Evolutionary conservation across 495 filamentous ascomycete species (phyloP), one percentile per base, ranked within the genome.

Genomic region (Lasiosphaeria miniovina): DNA sequence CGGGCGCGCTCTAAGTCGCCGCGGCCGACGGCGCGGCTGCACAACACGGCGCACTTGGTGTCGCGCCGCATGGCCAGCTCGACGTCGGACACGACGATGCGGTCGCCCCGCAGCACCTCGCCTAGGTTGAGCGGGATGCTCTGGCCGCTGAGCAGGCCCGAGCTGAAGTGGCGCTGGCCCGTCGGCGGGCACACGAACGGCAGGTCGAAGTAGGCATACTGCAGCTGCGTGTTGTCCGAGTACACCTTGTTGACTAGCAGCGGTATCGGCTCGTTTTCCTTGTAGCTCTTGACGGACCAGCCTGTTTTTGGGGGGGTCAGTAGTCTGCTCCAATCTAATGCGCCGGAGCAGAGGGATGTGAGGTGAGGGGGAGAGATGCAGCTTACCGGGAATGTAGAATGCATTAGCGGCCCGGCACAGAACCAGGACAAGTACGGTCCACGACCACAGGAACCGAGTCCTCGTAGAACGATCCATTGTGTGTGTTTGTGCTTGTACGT

Each of bases 221-320:
- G 91, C 8, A 97, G 77, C 71, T 96, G 89, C 0, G 91, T 93
- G 63, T 90, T 86, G 75, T 96, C 92, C 61, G 91, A 96, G 75
- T 93, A 95, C 66, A 95, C 88, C 73, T 97, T 96, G 76, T 97
- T 97, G 56, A 94, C 90, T n/a, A 92, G 84, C 6, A 97, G 81
- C 0, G 91, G 91, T 34, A 96, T 91, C 4, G 86, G 77, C 65
- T 96, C 89, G 70, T 84, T 81, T 59, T 93, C 87, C 54, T 81
- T 80, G 71, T 96, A 97, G 68, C 85, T 90, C 62, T 87, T 90
- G 65, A 94, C 85, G 7, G 87, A 89, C 76, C 85, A 89, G 51
- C 88, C 87, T 89, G 24, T 40, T 24, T 11, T n/a, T 43, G 40
- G 60, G 33, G 41, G 56, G 40, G 33, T 24, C 24, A 24, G 24